phyloP scores from a whole-genome alignment of 306 rosid genomes.

The Clitoria ternatea region DNA sequence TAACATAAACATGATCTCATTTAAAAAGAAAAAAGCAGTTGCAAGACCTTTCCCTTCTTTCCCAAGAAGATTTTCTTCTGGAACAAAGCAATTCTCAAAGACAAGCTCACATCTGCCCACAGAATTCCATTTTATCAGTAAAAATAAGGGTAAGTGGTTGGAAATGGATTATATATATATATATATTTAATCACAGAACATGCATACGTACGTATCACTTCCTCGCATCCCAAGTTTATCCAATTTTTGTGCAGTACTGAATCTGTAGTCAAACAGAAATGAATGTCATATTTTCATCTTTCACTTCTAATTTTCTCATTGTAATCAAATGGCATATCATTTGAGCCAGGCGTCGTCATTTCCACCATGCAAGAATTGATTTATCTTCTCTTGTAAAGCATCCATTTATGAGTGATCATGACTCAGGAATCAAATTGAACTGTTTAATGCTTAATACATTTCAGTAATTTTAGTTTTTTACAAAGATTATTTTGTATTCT shows the following conservation, averaged over 20 bases:
- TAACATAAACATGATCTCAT: conserved; percentile 1
- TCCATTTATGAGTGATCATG: background rate
- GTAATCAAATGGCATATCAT: background rate
- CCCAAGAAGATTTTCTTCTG: conserved; percentile 90
- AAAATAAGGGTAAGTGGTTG: background rate
- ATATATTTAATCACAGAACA: conserved; percentile 19
- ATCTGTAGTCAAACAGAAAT: conserved; percentile 51
- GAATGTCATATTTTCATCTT: conserved; percentile 15
- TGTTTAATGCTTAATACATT: background rate
- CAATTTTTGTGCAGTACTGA: conserved; percentile 88
- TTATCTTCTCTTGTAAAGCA: background rate
- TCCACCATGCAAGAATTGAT: background rate
- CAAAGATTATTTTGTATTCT: background rate
- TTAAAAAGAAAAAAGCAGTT: conserved; percentile 17
- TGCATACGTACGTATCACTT: conserved; percentile 84
- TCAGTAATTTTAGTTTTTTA: background rate
- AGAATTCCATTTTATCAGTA: conserved; percentile 39
- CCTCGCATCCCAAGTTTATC: conserved; percentile 99
- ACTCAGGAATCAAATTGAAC: conserved; percentile 7
- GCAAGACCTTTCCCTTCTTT: conserved; percentile 87
- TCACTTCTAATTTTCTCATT: background rate
- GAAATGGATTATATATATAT: conserved; percentile 3
- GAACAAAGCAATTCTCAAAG: conserved; percentile 95
- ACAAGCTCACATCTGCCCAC: conserved; percentile 91
- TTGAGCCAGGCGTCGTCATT: background rate